Conservation (phyloP, 257 asterid species). For the Lantana camara region DNA sequence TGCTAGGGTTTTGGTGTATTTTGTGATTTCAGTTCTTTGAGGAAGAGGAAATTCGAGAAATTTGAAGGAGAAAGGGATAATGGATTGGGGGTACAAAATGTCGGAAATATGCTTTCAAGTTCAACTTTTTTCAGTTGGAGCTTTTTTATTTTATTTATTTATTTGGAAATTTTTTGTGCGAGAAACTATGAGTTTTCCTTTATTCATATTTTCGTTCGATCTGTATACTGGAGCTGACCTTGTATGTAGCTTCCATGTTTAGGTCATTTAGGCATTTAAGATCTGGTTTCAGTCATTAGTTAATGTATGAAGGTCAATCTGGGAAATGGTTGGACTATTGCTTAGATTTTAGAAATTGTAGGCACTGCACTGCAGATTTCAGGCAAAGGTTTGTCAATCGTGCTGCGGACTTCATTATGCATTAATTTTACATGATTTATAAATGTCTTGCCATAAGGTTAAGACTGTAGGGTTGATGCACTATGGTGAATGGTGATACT, state of each 20-base stretch:
- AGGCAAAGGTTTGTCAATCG: background rate
- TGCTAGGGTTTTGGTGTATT: slow-evolving; percentile 37
- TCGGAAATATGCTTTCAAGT: background rate
- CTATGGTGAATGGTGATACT: background rate
- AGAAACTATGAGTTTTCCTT: background rate
- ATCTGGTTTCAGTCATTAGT: too few species aligned
- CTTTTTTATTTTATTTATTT: too few species aligned
- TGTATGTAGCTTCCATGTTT: background rate
- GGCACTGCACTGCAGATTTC: background rate
- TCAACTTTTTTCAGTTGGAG: slow-evolving; percentile 2
- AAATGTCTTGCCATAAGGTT: background rate
- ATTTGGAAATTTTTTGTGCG: background rate
- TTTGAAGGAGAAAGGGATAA: background rate
- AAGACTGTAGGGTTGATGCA: background rate
- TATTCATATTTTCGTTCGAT: background rate
- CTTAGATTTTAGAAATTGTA: too few species aligned
- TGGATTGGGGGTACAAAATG: background rate
- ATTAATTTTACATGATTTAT: background rate
- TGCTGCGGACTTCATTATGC: background rate
- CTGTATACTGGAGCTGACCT: background rate
- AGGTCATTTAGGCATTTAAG: background rate
- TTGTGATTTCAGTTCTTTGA: background rate
- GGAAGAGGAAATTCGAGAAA: background rate
- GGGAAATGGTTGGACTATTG: too few species aligned
- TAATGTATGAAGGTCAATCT: too few species aligned